Percentiles rank a stretch among this genome's conserved stretches.
Evolutionary conservation across 2,329 filamentous ascomycete species (phyloP).

Genomic region (Apiospora malaysiana): DNA sequence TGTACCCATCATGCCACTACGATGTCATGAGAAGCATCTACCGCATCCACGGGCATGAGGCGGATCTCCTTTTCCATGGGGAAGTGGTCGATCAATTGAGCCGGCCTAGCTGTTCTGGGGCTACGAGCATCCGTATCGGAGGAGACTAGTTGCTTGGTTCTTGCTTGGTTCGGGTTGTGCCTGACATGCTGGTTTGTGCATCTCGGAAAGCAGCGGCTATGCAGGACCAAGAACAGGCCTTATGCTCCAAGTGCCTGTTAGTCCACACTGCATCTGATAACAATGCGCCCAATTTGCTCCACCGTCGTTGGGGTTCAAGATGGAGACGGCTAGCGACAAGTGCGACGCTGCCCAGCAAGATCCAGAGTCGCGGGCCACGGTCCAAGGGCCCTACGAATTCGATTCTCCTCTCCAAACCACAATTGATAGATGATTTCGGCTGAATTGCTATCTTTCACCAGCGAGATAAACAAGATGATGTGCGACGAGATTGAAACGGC

Average conservation of each 20-base stretch:
- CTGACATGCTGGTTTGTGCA: conserved; percentile 1
- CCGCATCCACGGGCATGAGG: not conserved
- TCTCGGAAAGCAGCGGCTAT: conserved; percentile 4
- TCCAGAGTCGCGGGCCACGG: not conserved
- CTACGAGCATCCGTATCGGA: conserved; percentile 6
- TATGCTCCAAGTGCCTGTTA: conserved; percentile 4
- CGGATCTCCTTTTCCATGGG: not conserved
- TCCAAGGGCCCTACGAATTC: not conserved
- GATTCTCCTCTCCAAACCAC: not conserved
- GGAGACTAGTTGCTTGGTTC: not conserved
- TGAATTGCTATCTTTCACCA: conserved; percentile 1
- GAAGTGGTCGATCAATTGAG: not conserved
- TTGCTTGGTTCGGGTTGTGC: not conserved
- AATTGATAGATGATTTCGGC: not conserved
- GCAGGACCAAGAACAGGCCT: not conserved
- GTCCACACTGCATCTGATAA: conserved; percentile 14
- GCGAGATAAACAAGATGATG: not conserved
- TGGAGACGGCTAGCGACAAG: not conserved
- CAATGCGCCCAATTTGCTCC: not conserved
- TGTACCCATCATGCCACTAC: conserved; percentile 3
- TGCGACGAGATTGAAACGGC: not conserved
- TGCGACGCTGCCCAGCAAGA: conserved; percentile 15
- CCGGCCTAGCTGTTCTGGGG: not conserved
- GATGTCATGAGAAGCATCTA: not conserved
- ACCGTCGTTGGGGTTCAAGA: not conserved